Evolutionary conservation across 2,329 filamentous ascomycete species (phyloP).

Genomic region (Fusarium luffae): DNA sequence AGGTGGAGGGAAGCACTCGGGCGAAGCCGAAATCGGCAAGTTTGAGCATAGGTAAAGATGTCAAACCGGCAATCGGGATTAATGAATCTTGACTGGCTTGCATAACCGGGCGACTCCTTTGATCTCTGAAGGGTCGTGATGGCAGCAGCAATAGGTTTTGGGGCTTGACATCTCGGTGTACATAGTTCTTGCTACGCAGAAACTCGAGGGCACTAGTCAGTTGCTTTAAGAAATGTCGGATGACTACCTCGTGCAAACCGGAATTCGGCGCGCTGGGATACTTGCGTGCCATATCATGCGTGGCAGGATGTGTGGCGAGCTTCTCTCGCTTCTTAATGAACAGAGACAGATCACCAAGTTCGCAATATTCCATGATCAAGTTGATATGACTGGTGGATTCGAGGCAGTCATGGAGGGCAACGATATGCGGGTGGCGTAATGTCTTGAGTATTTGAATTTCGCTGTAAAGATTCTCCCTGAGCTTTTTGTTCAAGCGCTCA

Average conservation of each 20-base stretch:
- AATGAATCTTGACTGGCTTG: slow-evolving; percentile 82
- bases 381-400: slow-evolving; percentile 91
- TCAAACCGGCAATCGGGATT: slow-evolving; percentile 81
- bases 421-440: slow-evolving; percentile 95
- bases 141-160: slow-evolving; percentile 94
- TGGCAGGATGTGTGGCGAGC: slow-evolving; percentile 81
- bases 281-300: slow-evolving; percentile 89
- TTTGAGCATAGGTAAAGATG: slow-evolving; percentile 93
- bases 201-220: slow-evolving; percentile 92
- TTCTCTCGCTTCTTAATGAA: slow-evolving; percentile 96
- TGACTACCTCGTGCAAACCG: slow-evolving; percentile 96
- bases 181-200: slow-evolving; percentile 83
- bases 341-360: slow-evolving; percentile 90
- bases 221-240: slow-evolving; percentile 95
- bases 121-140: slow-evolving; percentile 75
- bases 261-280: slow-evolving; percentile 86
- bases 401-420: slow-evolving; percentile 93
- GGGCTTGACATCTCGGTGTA: slow-evolving; percentile 97
- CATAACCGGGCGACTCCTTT: slow-evolving; percentile 69
- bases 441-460: slow-evolving; percentile 97
- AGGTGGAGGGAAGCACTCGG: slow-evolving; percentile 87
- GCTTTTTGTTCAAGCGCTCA: slow-evolving; percentile 90
- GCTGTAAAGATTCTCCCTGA: slow-evolving; percentile 93
- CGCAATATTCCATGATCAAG: slow-evolving; percentile 98
- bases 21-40: slow-evolving; percentile 99